Base-by-base conservation (phyloP, 2,329 filamentous ascomycete genomes). In the Thielaviopsis euricoi region DNA sequence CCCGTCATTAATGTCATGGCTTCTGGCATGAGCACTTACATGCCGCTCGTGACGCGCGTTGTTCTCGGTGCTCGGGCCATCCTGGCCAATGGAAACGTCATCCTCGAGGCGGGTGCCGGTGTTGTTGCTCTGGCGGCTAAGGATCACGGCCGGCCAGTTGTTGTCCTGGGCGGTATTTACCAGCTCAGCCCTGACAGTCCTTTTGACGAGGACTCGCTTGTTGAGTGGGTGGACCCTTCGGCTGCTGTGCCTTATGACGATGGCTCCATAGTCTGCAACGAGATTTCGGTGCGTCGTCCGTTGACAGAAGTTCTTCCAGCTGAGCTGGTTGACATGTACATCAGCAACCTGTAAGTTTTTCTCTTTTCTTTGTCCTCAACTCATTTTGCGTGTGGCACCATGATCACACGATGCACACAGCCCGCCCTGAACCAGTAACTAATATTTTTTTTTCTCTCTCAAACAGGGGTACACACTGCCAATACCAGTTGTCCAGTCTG, bases 1-100 rank as follows among this genome's bases (percentile, higher is more conserved):
- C 85, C 82, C 1, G 86, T 95, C 49, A 86, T 96, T 64, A 79
- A 87, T 61, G 83, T 97, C 58, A 83, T 88, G 50, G 90, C 95
- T 69, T 85, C 83, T 7, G 87, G 89, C 10, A 79, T 95, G 57
- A 94, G 90, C 73, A 89, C 90, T 0, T 87, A 97, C 65, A 97
- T 98, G 87, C 87, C 90, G 9, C 83, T 86, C 61, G 88, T 96
- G 64, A 94, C 91, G 76, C 96, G 96, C 73, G 91, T 98, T 61
- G 87, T 98, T 53, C 76, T 98, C 6, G 85, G 87, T 13, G 91
- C 91, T 6, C 86, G 90, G 66, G 85, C 87, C 3, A 87, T 98
- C 26, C 82, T 94, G 52, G 87, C 88, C 54, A 93, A 95, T 65
- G 93, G 93, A 55, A 87, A 87, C 6, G 80, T 95, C 25, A 78